A percentile compares a stretch with the other conserved stretches of the same genome.
Evolutionary conservation across 1,284 basidiomycete genomes (phyloP).

Genomic region (Flammula alnicola): DNA sequence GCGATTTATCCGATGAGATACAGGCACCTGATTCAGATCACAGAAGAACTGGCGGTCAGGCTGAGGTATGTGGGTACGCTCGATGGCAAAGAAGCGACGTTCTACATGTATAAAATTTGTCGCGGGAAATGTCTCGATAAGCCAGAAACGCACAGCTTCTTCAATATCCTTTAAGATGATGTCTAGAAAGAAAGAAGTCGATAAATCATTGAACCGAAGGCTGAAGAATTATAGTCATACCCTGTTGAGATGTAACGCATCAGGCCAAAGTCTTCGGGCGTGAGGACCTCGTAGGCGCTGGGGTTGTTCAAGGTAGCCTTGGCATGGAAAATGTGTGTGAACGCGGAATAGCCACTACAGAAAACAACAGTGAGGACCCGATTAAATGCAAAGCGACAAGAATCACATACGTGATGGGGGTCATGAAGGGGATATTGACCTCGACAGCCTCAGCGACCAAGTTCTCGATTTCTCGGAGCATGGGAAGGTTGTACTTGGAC

Average conservation of each 20-base stretch:
- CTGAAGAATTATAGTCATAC: conserved; percentile 39
- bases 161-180: conserved; percentile 92
- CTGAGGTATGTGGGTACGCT: conserved; percentile 47
- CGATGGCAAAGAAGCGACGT: conserved; percentile 57
- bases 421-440: conserved; percentile 98
- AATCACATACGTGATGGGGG: conserved; percentile 78
- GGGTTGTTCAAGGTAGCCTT: conserved; percentile 99
- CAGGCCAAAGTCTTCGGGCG: conserved; percentile 98
- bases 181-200: too few relatives aligned
- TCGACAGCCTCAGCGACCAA: conserved; percentile 98
- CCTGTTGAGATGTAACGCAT: conserved; percentile 98
- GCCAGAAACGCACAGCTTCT: conserved; percentile 67
- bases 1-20: too few relatives aligned
- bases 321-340: conserved; percentile 99
- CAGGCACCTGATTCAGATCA: conserved; percentile 45
- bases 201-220: not conserved
- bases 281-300: conserved; percentile 96
- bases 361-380: too few relatives aligned
- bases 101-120: conserved; percentile 46
- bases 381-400: not conserved
- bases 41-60: conserved; percentile 42
- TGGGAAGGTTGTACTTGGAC: conserved; percentile 97
- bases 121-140: not conserved
- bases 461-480: conserved; percentile 99
- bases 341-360: conserved; percentile 93